Conservation (phyloP, 345 rosid species). For the Erucastrum elatum region DNA sequence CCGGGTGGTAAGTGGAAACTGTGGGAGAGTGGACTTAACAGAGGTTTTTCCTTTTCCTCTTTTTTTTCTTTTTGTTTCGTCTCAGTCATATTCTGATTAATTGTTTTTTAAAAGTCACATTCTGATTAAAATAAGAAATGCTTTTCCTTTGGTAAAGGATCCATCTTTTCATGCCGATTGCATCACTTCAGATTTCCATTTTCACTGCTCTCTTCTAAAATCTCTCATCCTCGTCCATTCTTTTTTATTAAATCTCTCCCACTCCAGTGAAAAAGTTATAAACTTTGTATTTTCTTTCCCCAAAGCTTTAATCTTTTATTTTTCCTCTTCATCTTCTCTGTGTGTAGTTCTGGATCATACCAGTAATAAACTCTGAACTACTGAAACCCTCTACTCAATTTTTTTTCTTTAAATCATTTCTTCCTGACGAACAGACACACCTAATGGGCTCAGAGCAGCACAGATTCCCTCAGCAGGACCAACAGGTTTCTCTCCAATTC, state of each 20-base stretch:
- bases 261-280: not conserved
- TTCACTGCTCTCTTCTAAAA: constrained; percentile 19
- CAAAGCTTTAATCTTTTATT: constrained; percentile 4
- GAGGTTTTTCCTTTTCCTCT: not conserved
- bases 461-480: constrained; percentile 57
- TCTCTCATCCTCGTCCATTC: not conserved
- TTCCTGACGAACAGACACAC: constrained; percentile 27
- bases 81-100: not conserved
- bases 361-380: constrained; percentile 10
- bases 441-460: constrained; percentile 55
- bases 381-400: constrained; percentile 13
- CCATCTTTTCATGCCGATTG: constrained; percentile 42
- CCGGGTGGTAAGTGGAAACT: no score
- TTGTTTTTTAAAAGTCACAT: constrained; percentile 32
- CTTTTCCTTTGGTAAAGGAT: constrained; percentile 32
- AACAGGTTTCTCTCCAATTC: constrained; percentile 45
- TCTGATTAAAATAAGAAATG: constrained; percentile 33
- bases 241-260: not conserved
- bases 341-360: constrained; percentile 31
- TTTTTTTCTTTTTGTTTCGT: not conserved
- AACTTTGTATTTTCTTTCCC: constrained; percentile 27
- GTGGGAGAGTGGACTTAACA: not conserved
- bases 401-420: not conserved
- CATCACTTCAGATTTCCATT: constrained; percentile 24
- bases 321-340: not conserved